Evolutionary conservation across 83 land plant species (phyloP), one percentile per base, ranked within the genome.

Genomic region (Diphasiastrum complanatum): DNA sequence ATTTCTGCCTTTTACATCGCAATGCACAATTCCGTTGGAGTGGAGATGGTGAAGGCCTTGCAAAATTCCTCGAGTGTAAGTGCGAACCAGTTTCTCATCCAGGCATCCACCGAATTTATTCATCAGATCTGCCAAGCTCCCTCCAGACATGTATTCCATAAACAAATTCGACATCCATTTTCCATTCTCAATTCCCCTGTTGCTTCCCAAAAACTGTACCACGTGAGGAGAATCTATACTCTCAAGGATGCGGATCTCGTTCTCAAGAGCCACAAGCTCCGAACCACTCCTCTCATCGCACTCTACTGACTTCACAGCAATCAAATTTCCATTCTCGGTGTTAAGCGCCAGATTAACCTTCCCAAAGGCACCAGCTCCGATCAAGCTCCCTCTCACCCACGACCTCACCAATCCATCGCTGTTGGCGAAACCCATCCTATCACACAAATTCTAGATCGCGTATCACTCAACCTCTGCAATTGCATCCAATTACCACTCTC

Each of bases 141-240:
- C 86, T 18, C 77, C 80, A 10, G 75, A 60, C 72, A 78, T 65
- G 75, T 73, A 80, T 67, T 83, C 86, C 69, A 83, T 33, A 67
- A 79, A 73, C 33, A 83, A 24, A 33, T 83, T 75, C 61, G 68
- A 47, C 51, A 46, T 73, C 34, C 37, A 11, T 23, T 63, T 16
- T n/a, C 67, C 67, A 18, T 51, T 22, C 45, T 60, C 72, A 29
- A 24, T 29, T 1, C 46, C 33, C 51, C 58, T 37, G 27, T 63
- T 60, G 12, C 69, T 47, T 4, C 74, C 74, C 1, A 64, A 26
- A 20, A 69, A 70, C 11, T 25, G 11, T 55, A 87, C 81, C 32
- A 87, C 63, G 73, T 68, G 18, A 28, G 46, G 12, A 56, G 54
- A 45, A 32, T 45, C 33, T 47, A 67, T 14, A 31, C 38, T n/a